Conservation (phyloP, 1,284 basidiomycete species). For the Rhodotorula sp. region DNA sequence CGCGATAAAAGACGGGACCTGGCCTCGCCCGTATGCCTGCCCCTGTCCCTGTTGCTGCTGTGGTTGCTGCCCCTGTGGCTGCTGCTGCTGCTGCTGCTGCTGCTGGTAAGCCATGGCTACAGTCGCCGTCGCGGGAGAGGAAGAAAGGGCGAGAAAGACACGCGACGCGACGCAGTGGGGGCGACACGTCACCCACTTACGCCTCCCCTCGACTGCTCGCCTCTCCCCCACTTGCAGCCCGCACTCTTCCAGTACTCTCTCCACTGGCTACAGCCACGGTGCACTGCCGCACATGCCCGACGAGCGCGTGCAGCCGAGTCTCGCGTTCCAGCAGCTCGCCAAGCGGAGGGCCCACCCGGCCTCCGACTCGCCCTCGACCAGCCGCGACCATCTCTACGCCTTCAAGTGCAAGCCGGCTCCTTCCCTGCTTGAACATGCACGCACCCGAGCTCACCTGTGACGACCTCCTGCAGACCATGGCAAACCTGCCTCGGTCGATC, state of each 20-base stretch:
- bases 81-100: background rate
- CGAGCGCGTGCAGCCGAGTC: conserved; percentile 6
- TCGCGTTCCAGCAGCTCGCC: conserved; percentile 10
- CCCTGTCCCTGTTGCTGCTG: conserved; percentile 2
- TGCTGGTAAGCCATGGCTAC: background rate
- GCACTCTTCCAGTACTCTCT: too few species aligned
- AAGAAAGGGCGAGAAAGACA: background rate
- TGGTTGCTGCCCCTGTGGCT: background rate
- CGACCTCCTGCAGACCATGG: conserved; percentile 2
- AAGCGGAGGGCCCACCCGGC: background rate
- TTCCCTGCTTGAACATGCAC: too few species aligned
- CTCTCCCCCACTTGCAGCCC: background rate
- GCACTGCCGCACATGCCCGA: background rate
- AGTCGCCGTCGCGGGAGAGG: too few species aligned
- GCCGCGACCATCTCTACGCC: background rate
- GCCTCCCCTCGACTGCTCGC: background rate
- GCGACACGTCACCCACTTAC: background rate
- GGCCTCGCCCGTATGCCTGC: conserved; percentile 30
- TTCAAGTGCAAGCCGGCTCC: conserved; percentile 16
- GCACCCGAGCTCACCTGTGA: too few species aligned
- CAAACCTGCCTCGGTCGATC: conserved; percentile 15
- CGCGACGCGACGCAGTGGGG: background rate
- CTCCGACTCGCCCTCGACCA: too few species aligned
- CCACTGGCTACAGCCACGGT: background rate
- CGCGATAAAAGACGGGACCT: conserved; percentile 33